Base-by-base conservation (phyloP, 1,284 basidiomycete species). In the Trichosporon ovoides region DNA sequence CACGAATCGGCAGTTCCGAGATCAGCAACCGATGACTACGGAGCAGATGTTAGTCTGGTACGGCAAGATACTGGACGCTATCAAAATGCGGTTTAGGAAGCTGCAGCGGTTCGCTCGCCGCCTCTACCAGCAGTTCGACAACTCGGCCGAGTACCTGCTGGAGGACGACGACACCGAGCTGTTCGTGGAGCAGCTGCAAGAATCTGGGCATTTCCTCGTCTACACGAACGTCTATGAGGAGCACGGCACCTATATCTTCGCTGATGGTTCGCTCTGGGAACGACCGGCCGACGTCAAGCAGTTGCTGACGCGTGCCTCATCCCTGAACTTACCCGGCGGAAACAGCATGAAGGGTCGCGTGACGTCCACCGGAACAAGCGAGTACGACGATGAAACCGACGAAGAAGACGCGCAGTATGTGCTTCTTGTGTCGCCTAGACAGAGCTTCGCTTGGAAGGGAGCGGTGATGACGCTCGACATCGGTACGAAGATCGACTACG, bases 401-500 rank as follows among this genome's bases (percentile, higher is more conserved):
- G 76, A 79, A 13, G 70, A 71, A 14, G 75, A 75, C 31, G 75
- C 78, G 7, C 78, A 78, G 37, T 98, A 98, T 72, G 79, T 98
- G 24, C 82, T 99, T 50, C 79, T 98, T 24, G 78, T 98, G 37
- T 91, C 92, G 37, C 94, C 96, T 12, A 83, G 87, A 22, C 85
- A 84, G 22, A 85, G 87, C 43, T 99, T 97, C 78, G 81, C 95
- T 52, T 99, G 96, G 96, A 91, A 89, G 51, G 96, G 96, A 7
- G 81, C 79, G 0, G 80, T 91, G 55, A 91, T 97, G 74, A 83
- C 90, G 61, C 69, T 80, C 24, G 75, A 78, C 20, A 78, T 91
- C 24, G 24, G 46, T 16, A 53, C 46, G 13, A 84, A 80, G 67
- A 80, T 91, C 66, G 87, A 90, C 35, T 80, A 94, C 31, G 88